Base-by-base conservation (phyloP, 2,329 filamentous ascomycete species). In the Chaetomiaceae sp. region DNA sequence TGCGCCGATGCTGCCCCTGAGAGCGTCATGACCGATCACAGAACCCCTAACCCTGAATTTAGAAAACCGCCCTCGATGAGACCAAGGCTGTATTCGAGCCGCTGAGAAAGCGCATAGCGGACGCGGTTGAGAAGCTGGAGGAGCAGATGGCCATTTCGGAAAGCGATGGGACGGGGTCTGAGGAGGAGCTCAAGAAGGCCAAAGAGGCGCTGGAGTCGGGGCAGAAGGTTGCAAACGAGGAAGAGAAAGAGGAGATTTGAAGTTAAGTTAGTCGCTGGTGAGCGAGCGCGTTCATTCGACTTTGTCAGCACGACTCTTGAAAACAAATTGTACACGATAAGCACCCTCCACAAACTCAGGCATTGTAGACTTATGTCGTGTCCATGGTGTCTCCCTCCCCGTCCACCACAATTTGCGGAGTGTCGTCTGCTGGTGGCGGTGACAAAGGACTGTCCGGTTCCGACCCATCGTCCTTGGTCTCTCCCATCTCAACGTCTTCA, bases 11-110 rank as follows among this genome's bases (percentile, higher is more conserved):
- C 26, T n/a, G 22, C n/a, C n/a, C n/a, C n/a, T n/a, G n/a, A n/a
- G n/a, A n/a, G n/a, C n/a, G n/a, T 12, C n/a, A 18, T 15, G 29
- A 8, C 29, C 11, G 9, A n/a, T 30, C 4, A 14, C 9, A 17
- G 12, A n/a, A 50, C 51, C 51, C 48, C 53, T 58, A 56, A 58
- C 53, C 41, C 46, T 42, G 20, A 19, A 38, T 22, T 11, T 59
- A 95, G 89, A 78, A 79, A 69, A 78, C 79, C 71, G 90, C 86
- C 18, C 71, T 89, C n/a, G 81, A 89, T 55, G 87, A 98, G 69
- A 97, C 93, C 8, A 85, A 85, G 63, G 85, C 82, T 46, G 80
- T 97, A 22, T 85, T 97, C 58, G 83, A 75, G 2, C 79, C 79
- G 2, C 68, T 97, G 55, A 78, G 77, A 58, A 65, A 78, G 60